Conservation (phyloP, 768 basidiomycete species). For the Auricularia cornea region DNA sequence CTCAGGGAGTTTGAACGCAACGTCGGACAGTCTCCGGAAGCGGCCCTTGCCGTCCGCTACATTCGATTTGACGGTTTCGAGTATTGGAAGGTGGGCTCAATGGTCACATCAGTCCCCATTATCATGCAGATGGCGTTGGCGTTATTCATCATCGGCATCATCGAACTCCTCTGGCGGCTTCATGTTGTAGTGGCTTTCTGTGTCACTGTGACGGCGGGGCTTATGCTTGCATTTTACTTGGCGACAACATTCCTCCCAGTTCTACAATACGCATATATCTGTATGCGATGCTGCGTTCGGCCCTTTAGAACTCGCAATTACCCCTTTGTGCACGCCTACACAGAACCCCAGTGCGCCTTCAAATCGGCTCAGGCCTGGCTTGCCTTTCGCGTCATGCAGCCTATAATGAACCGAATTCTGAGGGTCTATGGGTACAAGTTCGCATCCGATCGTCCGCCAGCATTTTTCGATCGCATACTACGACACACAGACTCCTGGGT, state of each 20-base stretch:
- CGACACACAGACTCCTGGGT: neutral
- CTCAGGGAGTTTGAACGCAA: constrained; percentile 10
- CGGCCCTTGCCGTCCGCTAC: constrained; percentile 11
- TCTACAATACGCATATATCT: neutral
- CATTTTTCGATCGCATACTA: no score
- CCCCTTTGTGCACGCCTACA: no score
- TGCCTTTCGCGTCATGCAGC: neutral
- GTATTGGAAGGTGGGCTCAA: constrained; percentile 16
- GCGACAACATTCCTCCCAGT: neutral
- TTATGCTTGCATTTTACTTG: neutral
- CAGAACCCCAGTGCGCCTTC: neutral
- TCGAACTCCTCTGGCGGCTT: constrained; percentile 8
- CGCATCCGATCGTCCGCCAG: no score
- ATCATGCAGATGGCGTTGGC: constrained; percentile 13
- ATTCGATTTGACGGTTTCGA: constrained; percentile 14
- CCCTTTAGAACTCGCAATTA: no score
- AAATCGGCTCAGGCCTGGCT: neutral
- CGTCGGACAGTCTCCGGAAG: constrained; percentile 3
- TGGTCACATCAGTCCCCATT: constrained; percentile 15
- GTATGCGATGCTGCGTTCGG: neutral
- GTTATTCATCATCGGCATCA: constrained; percentile 14
- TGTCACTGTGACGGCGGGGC: neutral
- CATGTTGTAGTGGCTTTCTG: neutral
- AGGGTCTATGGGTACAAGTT: no score
- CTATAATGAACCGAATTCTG: no score